Base-by-base conservation (phyloP, 139 green algal genomes). In the Auxenochlorella protothecoides region DNA sequence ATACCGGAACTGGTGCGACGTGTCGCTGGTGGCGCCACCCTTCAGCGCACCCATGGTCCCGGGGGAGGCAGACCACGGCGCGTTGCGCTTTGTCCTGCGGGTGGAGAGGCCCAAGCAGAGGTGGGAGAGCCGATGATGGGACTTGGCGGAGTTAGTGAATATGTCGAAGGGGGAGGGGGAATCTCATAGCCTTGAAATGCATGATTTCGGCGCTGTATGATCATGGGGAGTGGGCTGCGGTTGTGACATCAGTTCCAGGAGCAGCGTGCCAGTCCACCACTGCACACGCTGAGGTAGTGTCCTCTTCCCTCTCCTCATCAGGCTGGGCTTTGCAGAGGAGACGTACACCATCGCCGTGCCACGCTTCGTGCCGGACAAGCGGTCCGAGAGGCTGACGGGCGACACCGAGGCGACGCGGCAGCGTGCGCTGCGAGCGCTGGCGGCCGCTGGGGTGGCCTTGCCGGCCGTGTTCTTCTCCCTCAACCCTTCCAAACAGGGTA, bases 1-100 rank as follows among this genome's bases (percentile, higher is more conserved):
- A 4, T 60, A 66, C 27, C 70, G 81, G 27, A 86, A 86, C 73
- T 86, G 81, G 81, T 78, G 74, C 62, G 74, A 78, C 68, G 51
- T 79, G 14, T 61, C 52, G 55, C 68, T 79, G 27, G 44, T 76
- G 12, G 59, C 53, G 2, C 77, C 77, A 3, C 77, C 77, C 44
- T 76, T 68, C 52, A 4, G 55, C 3, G 16, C 67, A 9, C 77
- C 77, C 63, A 77, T 62, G 5, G 56, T 69, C 13, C 72, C 72
- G 3, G 16, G 55, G 11, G 71, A 75, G 53, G 59, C 72, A 2
- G 10, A 74, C 8, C 78, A 65, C 13, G 62, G 72, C 10, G 77
- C 68, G 3, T 60, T 82, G 62, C 63, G 69, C 53, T 84, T 83
- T 55, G 6, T 63, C 5, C 65, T 86, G 56, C 66, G 80, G 5